Base-by-base conservation (phyloP, 768 basidiomycete species). In the Russula compacta region DNA sequence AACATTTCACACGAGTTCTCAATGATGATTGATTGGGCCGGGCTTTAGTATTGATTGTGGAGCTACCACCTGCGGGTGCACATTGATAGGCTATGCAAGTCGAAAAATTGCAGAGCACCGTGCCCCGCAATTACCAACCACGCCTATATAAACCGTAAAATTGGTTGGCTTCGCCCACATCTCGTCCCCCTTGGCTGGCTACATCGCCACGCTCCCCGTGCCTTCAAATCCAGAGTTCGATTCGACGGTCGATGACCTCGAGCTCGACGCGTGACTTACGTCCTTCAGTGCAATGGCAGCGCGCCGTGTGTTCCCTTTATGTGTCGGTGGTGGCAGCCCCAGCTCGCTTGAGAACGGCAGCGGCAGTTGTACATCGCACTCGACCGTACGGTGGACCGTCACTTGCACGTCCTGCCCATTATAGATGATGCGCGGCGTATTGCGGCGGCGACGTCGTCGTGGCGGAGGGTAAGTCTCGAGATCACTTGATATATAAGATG, bases 371-470 rank as follows among this genome's bases (percentile, higher is more conserved):
- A 33, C 38, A 21, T 57, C 51, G 46, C 32, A 53, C 50, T 62
- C 61, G 32, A 62, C 38, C 17, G 61, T 53, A 17, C 32, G 44
- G 32, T 62, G 61, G 35, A 62, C 35, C 21, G 61, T 40, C 29
- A 62, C 56, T n/a, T 53, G 56, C 14, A 58, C 10, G 36, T 57
- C 50, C 19, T 52, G 55, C 36, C 47, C 47, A 7, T 50, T 21
- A 17, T 50, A 43, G 33, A 52, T 15, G 35, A 58, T 42, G 36
- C 44, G 39, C 7, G 44, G 46, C 11, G 32, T 29, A 33, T 55
- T 52, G 29, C 3, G 0, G 44, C 10, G 38, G 52, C 17, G 15
- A 15, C 24, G 51, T n/a, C 11, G 51, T 35, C 40, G 48, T 43
- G 59, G 59, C 12, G 39, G 59, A 42, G 47, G 48, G 40, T 50